Evolutionary conservation across 768 basidiomycete genomes (phyloP).

Genomic region (Boletus patriciae): DNA sequence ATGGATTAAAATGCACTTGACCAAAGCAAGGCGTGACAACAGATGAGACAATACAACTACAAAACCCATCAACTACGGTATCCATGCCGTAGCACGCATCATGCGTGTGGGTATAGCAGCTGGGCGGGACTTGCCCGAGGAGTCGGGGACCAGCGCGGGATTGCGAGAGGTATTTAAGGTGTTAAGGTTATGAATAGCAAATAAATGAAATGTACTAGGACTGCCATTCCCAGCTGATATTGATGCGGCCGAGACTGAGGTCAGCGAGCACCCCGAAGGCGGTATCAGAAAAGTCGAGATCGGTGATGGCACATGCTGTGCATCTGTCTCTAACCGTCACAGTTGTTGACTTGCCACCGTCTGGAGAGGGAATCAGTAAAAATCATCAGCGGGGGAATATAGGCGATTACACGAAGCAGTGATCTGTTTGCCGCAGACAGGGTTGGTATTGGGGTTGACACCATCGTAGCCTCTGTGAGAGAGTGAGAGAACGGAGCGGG

Average conservation of each 20-base stretch:
- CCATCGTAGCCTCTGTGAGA: conserved; percentile 50
- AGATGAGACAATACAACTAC: conserved; percentile 5
- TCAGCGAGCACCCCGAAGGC: conserved; percentile 55
- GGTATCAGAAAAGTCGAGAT: conserved; percentile 63
- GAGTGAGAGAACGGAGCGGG: not conserved
- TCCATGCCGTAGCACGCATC: conserved; percentile 25
- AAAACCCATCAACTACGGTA: conserved; percentile 33
- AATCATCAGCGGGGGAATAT: not conserved
- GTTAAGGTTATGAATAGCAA: conserved; percentile 27
- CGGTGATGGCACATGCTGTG: conserved; percentile 45
- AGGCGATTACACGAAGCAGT: conserved; percentile 45
- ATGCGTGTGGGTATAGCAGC: conserved; percentile 18
- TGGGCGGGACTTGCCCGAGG: conserved; percentile 24
- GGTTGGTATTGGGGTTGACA: conserved; percentile 72
- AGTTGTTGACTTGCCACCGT: conserved; percentile 47
- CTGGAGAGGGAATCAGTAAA: conserved; percentile 36
- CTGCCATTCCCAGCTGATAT: conserved; percentile 51
- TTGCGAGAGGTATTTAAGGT: conserved; percentile 1
- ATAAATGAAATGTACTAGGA: conserved; percentile 17
- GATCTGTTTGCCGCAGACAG: conserved; percentile 59
- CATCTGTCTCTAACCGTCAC: conserved; percentile 66
- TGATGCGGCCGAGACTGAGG: conserved; percentile 50
- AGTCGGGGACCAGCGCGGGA: conserved; percentile 22
- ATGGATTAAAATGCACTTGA: conserved; percentile 31
- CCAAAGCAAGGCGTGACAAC: conserved; percentile 34